Percentiles rank a stretch among this genome's conserved stretches.
Conservation (phyloP, 139 green algal species). For the Asterochloris sp. region DNA sequence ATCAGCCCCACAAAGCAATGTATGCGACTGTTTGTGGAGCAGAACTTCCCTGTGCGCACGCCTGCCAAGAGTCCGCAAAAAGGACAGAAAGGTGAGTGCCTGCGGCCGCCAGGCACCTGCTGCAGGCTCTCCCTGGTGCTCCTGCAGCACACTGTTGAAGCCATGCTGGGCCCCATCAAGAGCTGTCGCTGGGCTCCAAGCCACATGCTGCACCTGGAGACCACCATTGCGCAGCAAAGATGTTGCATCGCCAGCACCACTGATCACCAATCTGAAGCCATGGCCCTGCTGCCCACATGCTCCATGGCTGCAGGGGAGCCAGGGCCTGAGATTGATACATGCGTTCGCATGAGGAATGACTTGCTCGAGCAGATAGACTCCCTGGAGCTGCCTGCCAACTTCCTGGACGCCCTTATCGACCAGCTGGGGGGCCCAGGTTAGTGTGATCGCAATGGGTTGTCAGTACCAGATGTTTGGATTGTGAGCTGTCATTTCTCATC, state of each 20-base stretch:
- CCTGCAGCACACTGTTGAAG: too few relatives aligned
- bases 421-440: conserved; percentile 60
- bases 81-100: too few relatives aligned
- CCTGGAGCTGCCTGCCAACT: conserved; percentile 79
- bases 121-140: too few relatives aligned
- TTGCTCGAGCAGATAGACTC: conserved; percentile 42
- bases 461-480: not conserved
- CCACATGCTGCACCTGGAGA: too few relatives aligned
- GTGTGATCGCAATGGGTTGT: not conserved
- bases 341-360: conserved; percentile 25
- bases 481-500: not conserved
- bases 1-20: conserved; percentile 74
- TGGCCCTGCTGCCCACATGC: not conserved
- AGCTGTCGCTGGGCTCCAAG: too few relatives aligned
- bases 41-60: conserved; percentile 58
- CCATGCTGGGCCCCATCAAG: too few relatives aligned
- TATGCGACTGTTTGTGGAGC: conserved; percentile 62
- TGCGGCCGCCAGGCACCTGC: too few relatives aligned
- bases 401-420: conserved; percentile 84
- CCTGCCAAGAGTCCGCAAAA: too few relatives aligned
- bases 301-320: not conserved
- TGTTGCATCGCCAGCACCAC: not conserved
- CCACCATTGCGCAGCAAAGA: too few relatives aligned
- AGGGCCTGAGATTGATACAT: not conserved
- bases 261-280: not conserved